phyloP scores from a whole-genome alignment of 495 filamentous ascomycete genomes.

The Filosporella fistucella region DNA sequence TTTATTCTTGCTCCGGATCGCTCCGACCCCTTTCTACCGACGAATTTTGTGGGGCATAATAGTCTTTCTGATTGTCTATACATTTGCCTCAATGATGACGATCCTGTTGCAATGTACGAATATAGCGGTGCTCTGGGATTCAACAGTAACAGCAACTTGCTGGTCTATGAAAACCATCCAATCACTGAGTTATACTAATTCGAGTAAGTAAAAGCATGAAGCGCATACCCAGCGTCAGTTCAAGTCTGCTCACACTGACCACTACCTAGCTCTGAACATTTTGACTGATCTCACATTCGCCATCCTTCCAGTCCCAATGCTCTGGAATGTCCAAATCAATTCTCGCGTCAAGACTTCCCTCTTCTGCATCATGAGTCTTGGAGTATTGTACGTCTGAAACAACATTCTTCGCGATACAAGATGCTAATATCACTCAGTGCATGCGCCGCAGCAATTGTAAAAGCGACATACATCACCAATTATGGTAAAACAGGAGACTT shows the following conservation, averaged over 20 bases:
- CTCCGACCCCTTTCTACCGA: too few species aligned
- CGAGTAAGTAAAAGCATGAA: too few species aligned
- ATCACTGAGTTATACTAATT: slow-evolving; percentile 22
- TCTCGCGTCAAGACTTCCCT: slow-evolving; percentile 33
- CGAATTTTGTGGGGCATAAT: slow-evolving; percentile 28
- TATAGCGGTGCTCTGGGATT: slow-evolving; percentile 9
- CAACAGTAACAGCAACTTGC: slow-evolving; percentile 14
- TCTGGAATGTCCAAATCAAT: slow-evolving; percentile 41
- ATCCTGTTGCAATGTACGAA: slow-evolving; percentile 21
- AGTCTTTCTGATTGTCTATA: slow-evolving; percentile 36
- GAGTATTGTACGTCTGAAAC: slow-evolving; percentile 33
- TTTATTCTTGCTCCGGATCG: too few species aligned
- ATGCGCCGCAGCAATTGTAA: slow-evolving; percentile 39
- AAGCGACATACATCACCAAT: slow-evolving; percentile 32
- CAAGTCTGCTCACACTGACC: neutral
- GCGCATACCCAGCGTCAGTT: too few species aligned
- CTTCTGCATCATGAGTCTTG: slow-evolving; percentile 36
- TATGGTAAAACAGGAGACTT: slow-evolving; percentile 39
- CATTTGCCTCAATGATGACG: slow-evolving; percentile 18
- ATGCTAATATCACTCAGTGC: slow-evolving; percentile 28
- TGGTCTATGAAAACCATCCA: slow-evolving; percentile 29
- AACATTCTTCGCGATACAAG: neutral
- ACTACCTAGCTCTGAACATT: slow-evolving; percentile 28
- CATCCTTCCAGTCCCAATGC: slow-evolving; percentile 37
- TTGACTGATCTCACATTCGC: slow-evolving; percentile 36